phyloP scores from a whole-genome alignment of 176 grass and related monocot genomes.

The Olyra latifolia region DNA sequence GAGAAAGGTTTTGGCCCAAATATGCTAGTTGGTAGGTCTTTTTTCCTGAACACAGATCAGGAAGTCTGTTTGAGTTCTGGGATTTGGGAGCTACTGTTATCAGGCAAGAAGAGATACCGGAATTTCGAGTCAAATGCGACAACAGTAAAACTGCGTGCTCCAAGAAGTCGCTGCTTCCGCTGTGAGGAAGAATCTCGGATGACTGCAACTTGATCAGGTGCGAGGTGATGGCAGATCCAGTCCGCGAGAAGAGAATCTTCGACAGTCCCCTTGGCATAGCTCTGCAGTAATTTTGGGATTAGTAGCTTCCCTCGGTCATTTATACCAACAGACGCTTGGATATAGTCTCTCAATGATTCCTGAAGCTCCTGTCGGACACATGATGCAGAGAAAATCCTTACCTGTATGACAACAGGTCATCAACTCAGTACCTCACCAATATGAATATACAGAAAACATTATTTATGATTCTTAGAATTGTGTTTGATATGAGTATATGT shows the following conservation, averaged over 20 bases:
- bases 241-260: constrained; percentile 80
- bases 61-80: constrained; percentile 25
- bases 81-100: constrained; percentile 36
- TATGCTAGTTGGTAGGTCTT: not conserved
- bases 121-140: constrained; percentile 74
- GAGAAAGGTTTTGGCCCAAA: constrained; percentile 32
- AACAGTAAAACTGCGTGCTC: constrained; percentile 55
- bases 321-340: constrained; percentile 70
- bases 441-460: not conserved
- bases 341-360: constrained; percentile 81
- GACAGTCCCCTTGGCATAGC: constrained; percentile 72
- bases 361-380: constrained; percentile 71
- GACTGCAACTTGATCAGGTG: constrained; percentile 61
- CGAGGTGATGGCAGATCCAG: constrained; percentile 88
- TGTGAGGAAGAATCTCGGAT: constrained; percentile 66
- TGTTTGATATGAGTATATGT: not conserved
- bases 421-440: not conserved
- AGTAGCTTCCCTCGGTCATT: constrained; percentile 83
- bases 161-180: constrained; percentile 67
- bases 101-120: constrained; percentile 78
- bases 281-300: constrained; percentile 81
- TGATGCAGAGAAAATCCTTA: constrained; percentile 74
- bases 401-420: constrained; percentile 45
- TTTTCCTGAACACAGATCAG: constrained; percentile 34
- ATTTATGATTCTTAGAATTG: constrained; percentile 12